A percentile compares a stretch with the other conserved stretches of the same genome.
Conservation (phyloP, 2,329 filamentous ascomycete species). For the Colletotrichum sp. region DNA sequence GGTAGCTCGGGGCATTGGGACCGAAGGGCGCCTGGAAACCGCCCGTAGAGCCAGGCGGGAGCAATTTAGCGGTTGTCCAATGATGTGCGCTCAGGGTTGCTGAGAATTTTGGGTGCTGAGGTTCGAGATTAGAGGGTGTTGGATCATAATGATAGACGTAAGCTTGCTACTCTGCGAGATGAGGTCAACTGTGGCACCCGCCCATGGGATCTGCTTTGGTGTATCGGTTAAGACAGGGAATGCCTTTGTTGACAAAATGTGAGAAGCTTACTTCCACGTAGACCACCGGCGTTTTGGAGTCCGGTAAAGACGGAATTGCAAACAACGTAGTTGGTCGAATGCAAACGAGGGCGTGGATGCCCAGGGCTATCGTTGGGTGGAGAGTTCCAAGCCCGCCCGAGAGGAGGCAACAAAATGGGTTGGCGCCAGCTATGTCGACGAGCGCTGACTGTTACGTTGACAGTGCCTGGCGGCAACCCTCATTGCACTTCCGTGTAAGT, state of each 20-base stretch:
- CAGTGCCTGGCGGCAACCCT: not conserved
- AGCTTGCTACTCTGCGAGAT: not conserved
- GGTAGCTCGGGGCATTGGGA: not conserved
- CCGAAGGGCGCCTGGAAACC: not conserved
- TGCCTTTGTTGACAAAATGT: not conserved
- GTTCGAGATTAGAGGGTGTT: not conserved
- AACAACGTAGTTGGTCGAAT: not conserved
- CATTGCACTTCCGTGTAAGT: not conserved
- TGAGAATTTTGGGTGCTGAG: not conserved
- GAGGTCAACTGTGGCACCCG: not conserved
- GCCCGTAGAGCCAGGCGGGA: not conserved
- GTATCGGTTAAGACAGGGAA: not conserved
- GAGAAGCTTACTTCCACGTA: not conserved
- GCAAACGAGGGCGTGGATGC: not conserved
- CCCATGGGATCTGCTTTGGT: not conserved
- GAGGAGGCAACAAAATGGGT: not conserved
- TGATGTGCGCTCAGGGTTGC: not conserved
- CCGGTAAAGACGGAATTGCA: not conserved
- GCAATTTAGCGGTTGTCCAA: not conserved
- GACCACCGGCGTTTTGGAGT: no score
- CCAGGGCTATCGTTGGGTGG: not conserved
- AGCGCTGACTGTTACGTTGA: not conserved
- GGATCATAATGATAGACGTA: not conserved
- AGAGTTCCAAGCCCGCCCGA: not conserved
- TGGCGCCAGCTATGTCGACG: not conserved